phyloP scores from a whole-genome alignment of 495 filamentous ascomycete species.

The Parachaetomium inaequale region DNA sequence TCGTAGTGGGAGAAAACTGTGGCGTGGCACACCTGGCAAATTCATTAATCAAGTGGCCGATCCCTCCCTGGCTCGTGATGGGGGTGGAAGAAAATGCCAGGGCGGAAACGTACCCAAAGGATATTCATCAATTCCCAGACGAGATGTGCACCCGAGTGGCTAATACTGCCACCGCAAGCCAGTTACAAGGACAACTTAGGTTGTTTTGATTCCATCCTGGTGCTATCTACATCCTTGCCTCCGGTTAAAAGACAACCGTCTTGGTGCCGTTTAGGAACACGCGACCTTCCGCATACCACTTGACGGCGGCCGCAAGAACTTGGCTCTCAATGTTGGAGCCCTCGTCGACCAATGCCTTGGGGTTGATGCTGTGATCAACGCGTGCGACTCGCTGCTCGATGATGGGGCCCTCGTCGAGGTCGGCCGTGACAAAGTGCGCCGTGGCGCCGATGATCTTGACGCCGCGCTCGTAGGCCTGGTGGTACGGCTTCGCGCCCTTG shows the following conservation, averaged over 20 bases:
- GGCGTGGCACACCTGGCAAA: too few species aligned
- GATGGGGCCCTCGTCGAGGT: slow-evolving; percentile 73
- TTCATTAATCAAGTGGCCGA: too few species aligned
- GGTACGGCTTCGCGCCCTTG: slow-evolving; percentile 78
- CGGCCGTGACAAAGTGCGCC: slow-evolving; percentile 72
- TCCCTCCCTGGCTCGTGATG: too few species aligned
- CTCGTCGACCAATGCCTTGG: slow-evolving; percentile 66
- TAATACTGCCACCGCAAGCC: too few species aligned
- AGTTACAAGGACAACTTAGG: too few species aligned
- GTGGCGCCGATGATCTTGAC: slow-evolving; percentile 79
- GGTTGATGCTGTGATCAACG: slow-evolving; percentile 65
- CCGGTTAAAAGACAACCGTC: slow-evolving; percentile 64
- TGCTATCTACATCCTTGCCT: not conserved
- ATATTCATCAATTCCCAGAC: too few species aligned
- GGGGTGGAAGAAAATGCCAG: too few species aligned
- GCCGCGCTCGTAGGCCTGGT: slow-evolving; percentile 71
- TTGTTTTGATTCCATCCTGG: too few species aligned
- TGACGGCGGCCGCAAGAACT: slow-evolving; percentile 66
- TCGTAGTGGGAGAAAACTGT: too few species aligned
- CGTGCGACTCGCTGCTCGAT: slow-evolving; percentile 72
- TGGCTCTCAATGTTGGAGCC: slow-evolving; percentile 74
- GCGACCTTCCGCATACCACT: slow-evolving; percentile 67
- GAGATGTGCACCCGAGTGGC: too few species aligned
- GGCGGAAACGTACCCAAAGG: too few species aligned
- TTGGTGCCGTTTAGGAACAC: slow-evolving; percentile 69